Evolutionary conservation across 139 green algal genomes (phyloP), one percentile per base, ranked within the genome.

Genomic region (Bryopsis sp.): DNA sequence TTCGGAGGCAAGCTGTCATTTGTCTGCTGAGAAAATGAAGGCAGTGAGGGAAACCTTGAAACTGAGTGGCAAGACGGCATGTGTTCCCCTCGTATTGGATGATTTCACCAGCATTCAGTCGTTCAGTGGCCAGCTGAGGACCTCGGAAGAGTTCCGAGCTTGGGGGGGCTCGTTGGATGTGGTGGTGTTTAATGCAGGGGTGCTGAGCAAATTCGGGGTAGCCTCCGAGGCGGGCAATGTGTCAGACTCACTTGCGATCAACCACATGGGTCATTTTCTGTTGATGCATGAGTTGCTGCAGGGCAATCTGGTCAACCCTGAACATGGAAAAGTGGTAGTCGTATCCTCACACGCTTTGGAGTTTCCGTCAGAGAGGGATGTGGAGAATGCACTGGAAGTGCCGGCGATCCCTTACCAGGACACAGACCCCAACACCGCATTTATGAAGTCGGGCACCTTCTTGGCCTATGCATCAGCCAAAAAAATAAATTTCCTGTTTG

Each of bases 241-340:
- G 8, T 67, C 59, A 4, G n/a, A 48, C 5, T 26, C 59, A 7
- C 7, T 67, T 26, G 15, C 7, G 6, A 31, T 67, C 11, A 67
- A 39, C 19, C 59, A 67, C 31, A 7, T 67, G 28, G 59, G 59
- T 7, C 59, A 67, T 8, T 67, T 67, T 47, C 33, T 47, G 11
- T 47, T 67, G 59, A 47, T 31, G 19, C 7, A 39, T 7, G 6
- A 47, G 7, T 8, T 67, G 22, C 59, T 67, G 19, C 33, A 46
- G 8, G 33, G 43, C 7, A 19, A 47, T 6, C n/a, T n/a, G n/a
- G 5, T 67, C 5, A 47, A 33, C 5, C 33, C 15, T 26, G 28
- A 8, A n/a, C 5, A 22, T n/a, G 59, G 32, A 7, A 11, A 31
- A 19, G 43, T 48, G 29, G 34, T 67, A 5, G 43, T 67, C 59